These are phyloP conservation scores for Tremellales sp. DNA, from an alignment of 1,284 basidiomycete genomes.

Conservation along the genomic window DNA sequence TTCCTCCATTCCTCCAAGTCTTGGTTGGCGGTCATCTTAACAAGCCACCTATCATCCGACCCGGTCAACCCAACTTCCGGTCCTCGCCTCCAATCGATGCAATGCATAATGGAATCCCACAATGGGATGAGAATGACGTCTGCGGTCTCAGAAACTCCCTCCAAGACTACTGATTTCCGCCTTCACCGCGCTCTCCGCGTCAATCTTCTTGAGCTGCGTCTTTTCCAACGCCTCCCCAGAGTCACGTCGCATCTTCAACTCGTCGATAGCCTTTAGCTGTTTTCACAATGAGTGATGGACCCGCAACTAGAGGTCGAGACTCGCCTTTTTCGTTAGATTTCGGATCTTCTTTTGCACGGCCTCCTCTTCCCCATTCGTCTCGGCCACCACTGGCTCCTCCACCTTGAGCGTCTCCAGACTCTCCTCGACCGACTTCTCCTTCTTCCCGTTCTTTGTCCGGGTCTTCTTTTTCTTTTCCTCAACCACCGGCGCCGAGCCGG, in stretches of 20 bases:
- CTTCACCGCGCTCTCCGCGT: constrained; percentile 75
- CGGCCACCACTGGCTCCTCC: constrained; percentile 55
- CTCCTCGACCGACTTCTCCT: constrained; percentile 22
- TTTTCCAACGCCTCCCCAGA: constrained; percentile 85
- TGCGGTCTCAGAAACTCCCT: constrained; percentile 17
- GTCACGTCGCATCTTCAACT: constrained; percentile 82
- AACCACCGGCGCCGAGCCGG: constrained; percentile 18
- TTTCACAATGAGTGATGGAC: not conserved
- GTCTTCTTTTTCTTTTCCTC: constrained; percentile 55
- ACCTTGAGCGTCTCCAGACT: constrained; percentile 24
- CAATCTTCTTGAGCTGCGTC: constrained; percentile 93
- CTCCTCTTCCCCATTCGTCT: constrained; percentile 64
- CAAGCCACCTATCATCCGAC: no score
- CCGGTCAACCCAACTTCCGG: not conserved
- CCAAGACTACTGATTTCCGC: constrained; percentile 64
- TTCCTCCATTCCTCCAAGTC: no score
- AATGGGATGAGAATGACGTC: constrained; percentile 1
- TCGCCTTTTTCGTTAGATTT: constrained; percentile 89
- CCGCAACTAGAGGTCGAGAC: constrained; percentile 21
- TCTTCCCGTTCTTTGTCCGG: constrained; percentile 56
- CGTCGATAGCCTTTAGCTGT: constrained; percentile 90
- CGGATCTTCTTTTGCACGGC: constrained; percentile 83
- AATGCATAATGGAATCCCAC: constrained; percentile 2
- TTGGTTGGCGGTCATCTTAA: no score
- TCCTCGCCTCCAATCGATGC: not conserved